A percentile compares a stretch with the other conserved stretches of the same genome.
These are phyloP conservation scores for Trypanosoma brucei DNA, from an alignment of 208 protist genomes.

Conservation along the genomic window DNA sequence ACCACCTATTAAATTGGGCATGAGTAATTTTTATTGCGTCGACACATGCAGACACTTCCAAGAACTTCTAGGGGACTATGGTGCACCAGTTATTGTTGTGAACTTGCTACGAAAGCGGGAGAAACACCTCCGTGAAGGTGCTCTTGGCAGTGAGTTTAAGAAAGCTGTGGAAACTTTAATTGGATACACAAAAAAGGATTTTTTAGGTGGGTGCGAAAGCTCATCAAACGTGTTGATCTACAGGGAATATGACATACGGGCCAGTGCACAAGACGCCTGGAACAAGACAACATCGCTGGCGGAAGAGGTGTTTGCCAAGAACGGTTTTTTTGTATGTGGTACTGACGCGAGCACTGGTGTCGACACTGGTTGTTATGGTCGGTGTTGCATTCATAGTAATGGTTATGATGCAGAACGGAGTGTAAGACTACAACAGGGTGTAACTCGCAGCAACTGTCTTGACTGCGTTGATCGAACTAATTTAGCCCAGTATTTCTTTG, in stretches of 20 bases:
- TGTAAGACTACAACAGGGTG: slow-evolving; percentile 68
- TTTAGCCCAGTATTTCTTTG: slow-evolving; percentile 92
- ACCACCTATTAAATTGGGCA: slow-evolving; percentile 76
- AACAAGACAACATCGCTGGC: slow-evolving; percentile 60
- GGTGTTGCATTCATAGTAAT: not conserved
- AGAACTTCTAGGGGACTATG: slow-evolving; percentile 88
- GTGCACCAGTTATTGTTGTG: slow-evolving; percentile 86
- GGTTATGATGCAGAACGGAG: not conserved
- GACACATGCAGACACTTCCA: slow-evolving; percentile 89
- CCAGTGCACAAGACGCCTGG: slow-evolving; percentile 55
- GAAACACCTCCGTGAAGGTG: slow-evolving; percentile 79
- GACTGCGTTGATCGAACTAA: slow-evolving; percentile 98
- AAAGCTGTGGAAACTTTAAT: slow-evolving; percentile 63
- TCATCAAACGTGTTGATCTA: slow-evolving; percentile 63
- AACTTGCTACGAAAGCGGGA: slow-evolving; percentile 90
- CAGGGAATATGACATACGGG: slow-evolving; percentile 78
- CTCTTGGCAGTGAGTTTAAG: slow-evolving; percentile 71
- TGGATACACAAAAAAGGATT: slow-evolving; percentile 13
- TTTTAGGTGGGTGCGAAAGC: slow-evolving; percentile 1
- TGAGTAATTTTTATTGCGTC: slow-evolving; percentile 35
- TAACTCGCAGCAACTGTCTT: slow-evolving; percentile 96
- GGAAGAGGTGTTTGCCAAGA: slow-evolving; percentile 34
- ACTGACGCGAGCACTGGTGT: not conserved
- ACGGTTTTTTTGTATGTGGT: slow-evolving; percentile 51
- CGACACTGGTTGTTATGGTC: not conserved